A percentile compares a stretch with the other conserved stretches of the same genome.
Conservation (phyloP, 371 early-diverging fungal genomes). For the Mortierella sp. region DNA sequence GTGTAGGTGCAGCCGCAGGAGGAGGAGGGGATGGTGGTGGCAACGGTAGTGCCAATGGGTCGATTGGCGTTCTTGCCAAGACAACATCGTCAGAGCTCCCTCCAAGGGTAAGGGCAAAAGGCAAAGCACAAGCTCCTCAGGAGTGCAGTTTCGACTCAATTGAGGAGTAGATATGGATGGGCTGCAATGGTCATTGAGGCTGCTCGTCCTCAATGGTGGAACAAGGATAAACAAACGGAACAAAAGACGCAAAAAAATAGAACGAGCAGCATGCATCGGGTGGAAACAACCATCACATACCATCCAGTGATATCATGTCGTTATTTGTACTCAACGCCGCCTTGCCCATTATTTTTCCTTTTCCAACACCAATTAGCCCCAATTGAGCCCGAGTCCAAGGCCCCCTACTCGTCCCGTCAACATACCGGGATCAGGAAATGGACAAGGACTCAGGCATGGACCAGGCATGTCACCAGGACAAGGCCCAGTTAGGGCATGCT, state of each 20-base stretch:
- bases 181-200: neutral
- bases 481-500: conserved; percentile 1
- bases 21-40: neutral
- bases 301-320: neutral
- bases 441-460: conserved; percentile 20
- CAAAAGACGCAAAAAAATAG: neutral
- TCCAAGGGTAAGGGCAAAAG: conserved; percentile 19
- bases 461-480: conserved; percentile 15
- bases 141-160: neutral
- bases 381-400: conserved; percentile 13
- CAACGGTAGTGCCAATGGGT: neutral
- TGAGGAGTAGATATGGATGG: neutral
- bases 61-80: neutral
- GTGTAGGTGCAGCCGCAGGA: neutral
- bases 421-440: conserved; percentile 10
- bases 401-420: neutral
- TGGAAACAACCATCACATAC: neutral
- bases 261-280: neutral
- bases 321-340: neutral
- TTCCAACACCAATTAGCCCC: conserved; percentile 16
- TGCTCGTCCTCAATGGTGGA: neutral
- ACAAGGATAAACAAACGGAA: conserved; percentile 5
- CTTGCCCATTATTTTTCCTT: neutral
- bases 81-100: neutral
- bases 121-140: neutral